Conservation (phyloP, 2,329 filamentous ascomycete genomes). For the Xylaria sp. region DNA sequence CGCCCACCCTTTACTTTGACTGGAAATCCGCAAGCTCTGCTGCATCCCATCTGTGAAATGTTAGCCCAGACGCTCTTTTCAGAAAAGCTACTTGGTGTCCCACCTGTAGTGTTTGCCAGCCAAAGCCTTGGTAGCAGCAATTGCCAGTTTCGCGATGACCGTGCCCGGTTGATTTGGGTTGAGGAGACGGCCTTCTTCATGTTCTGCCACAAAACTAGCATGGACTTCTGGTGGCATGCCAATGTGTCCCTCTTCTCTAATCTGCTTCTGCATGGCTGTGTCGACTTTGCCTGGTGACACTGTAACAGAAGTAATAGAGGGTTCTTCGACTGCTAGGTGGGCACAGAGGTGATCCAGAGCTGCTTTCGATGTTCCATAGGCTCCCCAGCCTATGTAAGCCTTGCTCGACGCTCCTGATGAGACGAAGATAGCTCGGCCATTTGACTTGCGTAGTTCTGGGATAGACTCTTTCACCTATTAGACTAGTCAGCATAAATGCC, state of each 20-base stretch:
- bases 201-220: slow-evolving; percentile 73
- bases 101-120: slow-evolving; percentile 82
- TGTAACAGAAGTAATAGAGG: slow-evolving; percentile 76
- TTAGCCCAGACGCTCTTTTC: slow-evolving; percentile 42
- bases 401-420: slow-evolving; percentile 80
- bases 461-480: slow-evolving; percentile 76
- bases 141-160: slow-evolving; percentile 83
- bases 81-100: slow-evolving; percentile 49
- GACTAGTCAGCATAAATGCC: slow-evolving; percentile 43
- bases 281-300: slow-evolving; percentile 85
- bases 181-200: slow-evolving; percentile 77
- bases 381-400: slow-evolving; percentile 78
- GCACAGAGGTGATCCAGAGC: slow-evolving; percentile 82
- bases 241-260: slow-evolving; percentile 70
- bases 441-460: slow-evolving; percentile 72
- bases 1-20: slow-evolving; percentile 27
- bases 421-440: slow-evolving; percentile 79
- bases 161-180: slow-evolving; percentile 85
- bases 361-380: slow-evolving; percentile 86
- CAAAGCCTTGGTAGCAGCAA: slow-evolving; percentile 72
- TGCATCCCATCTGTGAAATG: slow-evolving; percentile 61
- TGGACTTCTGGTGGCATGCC: slow-evolving; percentile 69
- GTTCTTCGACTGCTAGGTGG: slow-evolving; percentile 81
- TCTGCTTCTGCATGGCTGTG: slow-evolving; percentile 88
- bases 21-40: slow-evolving; percentile 66